phyloP scores from a whole-genome alignment of 306 rosid species.

The Sicyos edulis region DNA sequence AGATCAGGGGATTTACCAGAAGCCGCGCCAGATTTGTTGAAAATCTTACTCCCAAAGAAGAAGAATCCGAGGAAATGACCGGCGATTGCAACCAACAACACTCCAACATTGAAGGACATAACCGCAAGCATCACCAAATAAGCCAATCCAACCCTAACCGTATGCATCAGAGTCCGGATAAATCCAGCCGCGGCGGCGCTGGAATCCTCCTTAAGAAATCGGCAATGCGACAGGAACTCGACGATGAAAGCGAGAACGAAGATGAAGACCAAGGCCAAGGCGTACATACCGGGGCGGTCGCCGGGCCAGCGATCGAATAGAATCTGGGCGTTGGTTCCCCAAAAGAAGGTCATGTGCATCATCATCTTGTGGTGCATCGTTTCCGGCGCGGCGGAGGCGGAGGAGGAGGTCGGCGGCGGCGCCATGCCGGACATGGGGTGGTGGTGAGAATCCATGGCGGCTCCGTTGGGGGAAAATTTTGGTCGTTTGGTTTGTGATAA shows the following conservation, averaged over 20 bases:
- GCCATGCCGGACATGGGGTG: not conserved
- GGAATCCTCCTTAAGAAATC: slow-evolving; percentile 39
- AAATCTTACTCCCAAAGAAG: slow-evolving; percentile 39
- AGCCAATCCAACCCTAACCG: slow-evolving; percentile 47
- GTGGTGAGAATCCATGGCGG: slow-evolving; percentile 7
- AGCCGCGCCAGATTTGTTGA: slow-evolving; percentile 21
- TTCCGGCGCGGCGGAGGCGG: not conserved
- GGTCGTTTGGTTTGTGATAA: slow-evolving; percentile 3
- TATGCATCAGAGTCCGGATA: slow-evolving; percentile 48
- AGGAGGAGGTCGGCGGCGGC: slow-evolving; percentile 6
- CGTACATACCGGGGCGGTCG: slow-evolving; percentile 46
- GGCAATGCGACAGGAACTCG: slow-evolving; percentile 46
- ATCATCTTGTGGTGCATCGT: slow-evolving; percentile 31
- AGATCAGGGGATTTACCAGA: slow-evolving; percentile 34
- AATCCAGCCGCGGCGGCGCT: slow-evolving; percentile 31
- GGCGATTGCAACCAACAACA: slow-evolving; percentile 52
- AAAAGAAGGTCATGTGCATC: slow-evolving; percentile 89
- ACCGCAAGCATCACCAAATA: slow-evolving; percentile 76
- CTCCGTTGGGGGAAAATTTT: not conserved
- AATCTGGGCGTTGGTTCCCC: slow-evolving; percentile 57
- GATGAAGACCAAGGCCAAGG: slow-evolving; percentile 39
- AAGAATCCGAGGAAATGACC: slow-evolving; percentile 72
- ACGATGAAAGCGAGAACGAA: slow-evolving; percentile 44
- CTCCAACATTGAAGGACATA: slow-evolving; percentile 82
- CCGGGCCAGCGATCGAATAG: slow-evolving; percentile 71